Base-by-base conservation (phyloP, 768 basidiomycete species). In the Mycena albidolilacea region DNA sequence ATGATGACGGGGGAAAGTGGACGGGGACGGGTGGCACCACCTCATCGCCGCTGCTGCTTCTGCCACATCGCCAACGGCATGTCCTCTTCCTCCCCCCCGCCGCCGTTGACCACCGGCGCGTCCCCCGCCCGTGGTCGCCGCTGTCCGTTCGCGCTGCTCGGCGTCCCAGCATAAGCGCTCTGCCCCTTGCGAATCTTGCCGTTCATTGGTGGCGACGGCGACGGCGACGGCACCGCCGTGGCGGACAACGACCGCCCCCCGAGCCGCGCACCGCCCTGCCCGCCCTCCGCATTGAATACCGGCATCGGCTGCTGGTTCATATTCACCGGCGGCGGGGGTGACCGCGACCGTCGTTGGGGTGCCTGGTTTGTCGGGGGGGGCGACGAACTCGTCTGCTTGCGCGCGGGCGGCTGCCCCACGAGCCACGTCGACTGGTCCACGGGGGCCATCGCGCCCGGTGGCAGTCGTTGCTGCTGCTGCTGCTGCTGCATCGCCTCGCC, bases 1-100 rank as follows among this genome's bases (percentile, higher is more conserved):
- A 69, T 70, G 52, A 23, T 11, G 71, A 59, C 48, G 55, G 17
- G 21, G 12, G 43, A 54, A 48, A 54, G 23, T 23, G 21, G 30
- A 44, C 23, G 58, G 14, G n/a, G 19, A 61, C 37, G 60, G 41
- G 59, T 7, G 43, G 17, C 46, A 48, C 48, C 48, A 17, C 41
- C 59, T 86, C 82, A 90, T 79, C 86, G 86, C 78, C 90, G 86
- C 76, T 89, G 91, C 78, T 92, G 93, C 78, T 92, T 93, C 80
- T 95, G 93, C 87, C 90, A 95, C 68, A 94, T 81, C 21, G 95
- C 93, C 60, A 96, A 84, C 21, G 94, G 94, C 48, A 94, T 83
- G 78, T 95, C 94, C 79, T 95, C 94, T 78, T 95, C 94, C 78
- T 94, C 59, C 59, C 59, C 59, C 21, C 59, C 59, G 37, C 57